A percentile compares a stretch with the other conserved stretches of the same genome.
Evolutionary conservation across 1,139 yeast genomes (phyloP).

Genomic region (Arxiozyma telluris): DNA sequence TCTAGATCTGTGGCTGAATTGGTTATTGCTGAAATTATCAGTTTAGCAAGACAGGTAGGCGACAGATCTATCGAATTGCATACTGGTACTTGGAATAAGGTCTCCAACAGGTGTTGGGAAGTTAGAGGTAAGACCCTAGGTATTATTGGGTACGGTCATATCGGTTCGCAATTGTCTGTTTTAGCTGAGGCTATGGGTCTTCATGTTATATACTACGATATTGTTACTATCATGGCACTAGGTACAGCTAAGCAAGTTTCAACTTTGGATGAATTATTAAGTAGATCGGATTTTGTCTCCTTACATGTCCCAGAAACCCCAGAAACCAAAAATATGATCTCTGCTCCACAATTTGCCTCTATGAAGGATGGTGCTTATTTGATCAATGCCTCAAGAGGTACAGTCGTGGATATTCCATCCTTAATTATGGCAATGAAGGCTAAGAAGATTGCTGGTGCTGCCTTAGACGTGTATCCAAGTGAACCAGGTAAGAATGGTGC

Average conservation of each 20-base stretch:
- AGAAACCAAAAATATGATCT: slow-evolving; percentile 84
- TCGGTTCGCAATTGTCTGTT: slow-evolving; percentile 94
- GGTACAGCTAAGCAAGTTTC: slow-evolving; percentile 95
- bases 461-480: slow-evolving; percentile 91
- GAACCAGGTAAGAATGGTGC: slow-evolving; percentile 98
- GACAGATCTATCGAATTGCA: slow-evolving; percentile 95
- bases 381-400: slow-evolving; percentile 95
- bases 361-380: slow-evolving; percentile 96
- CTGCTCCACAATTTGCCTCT: slow-evolving; percentile 85
- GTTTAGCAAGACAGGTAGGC: slow-evolving; percentile 93
- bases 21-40: slow-evolving; percentile 88
- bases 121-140: slow-evolving; percentile 98
- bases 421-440: slow-evolving; percentile 82
- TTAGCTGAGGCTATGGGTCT: slow-evolving; percentile 97
- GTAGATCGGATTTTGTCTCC: slow-evolving; percentile 78
- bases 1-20: slow-evolving; percentile 98
- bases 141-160: slow-evolving; percentile 95
- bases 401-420: slow-evolving; percentile 93
- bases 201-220: slow-evolving; percentile 92
- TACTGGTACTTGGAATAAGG: slow-evolving; percentile 98
- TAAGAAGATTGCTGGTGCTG: slow-evolving; percentile 96
- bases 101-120: slow-evolving; percentile 94
- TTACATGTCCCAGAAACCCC: slow-evolving; percentile 92
- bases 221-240: slow-evolving; percentile 84
- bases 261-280: slow-evolving; percentile 72